Conservation (phyloP, 768 basidiomycete genomes). For the Mrakia frigida region DNA sequence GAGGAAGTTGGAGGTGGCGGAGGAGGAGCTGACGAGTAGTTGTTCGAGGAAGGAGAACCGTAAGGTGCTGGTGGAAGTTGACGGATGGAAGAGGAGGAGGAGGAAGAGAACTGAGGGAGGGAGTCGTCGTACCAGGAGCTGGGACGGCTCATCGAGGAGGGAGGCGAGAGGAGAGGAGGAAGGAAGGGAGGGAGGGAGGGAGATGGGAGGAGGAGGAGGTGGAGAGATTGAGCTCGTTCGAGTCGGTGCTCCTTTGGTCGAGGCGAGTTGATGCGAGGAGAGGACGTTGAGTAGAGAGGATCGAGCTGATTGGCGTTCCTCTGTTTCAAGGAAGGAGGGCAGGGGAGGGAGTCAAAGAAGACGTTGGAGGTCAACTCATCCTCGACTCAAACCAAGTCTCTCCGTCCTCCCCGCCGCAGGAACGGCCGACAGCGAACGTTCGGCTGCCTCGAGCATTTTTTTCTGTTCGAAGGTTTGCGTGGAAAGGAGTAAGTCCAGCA, state of each 20-base stretch:
- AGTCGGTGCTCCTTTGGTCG: no score
- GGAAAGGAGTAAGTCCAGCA: no score
- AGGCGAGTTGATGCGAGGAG: no score
- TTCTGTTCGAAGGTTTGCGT: no score
- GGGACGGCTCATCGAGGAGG: not conserved
- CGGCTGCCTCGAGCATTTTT: not conserved
- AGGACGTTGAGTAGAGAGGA: not conserved
- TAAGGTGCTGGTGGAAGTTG: constrained; percentile 6
- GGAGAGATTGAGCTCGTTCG: not conserved
- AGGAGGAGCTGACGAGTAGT: not conserved
- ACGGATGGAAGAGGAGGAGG: constrained; percentile 1
- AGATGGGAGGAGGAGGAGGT: not conserved
- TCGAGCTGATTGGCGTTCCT: not conserved
- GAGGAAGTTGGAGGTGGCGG: no score
- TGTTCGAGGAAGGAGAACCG: not conserved
- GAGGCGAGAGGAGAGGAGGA: not conserved
- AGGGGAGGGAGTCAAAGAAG: not conserved
- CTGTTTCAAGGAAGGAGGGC: not conserved
- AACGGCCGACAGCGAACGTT: no score
- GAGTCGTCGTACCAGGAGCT: constrained; percentile 17
- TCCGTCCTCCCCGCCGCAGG: no score
- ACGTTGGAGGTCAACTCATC: not conserved
- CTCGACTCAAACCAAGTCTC: no score
- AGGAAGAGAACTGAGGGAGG: constrained; percentile 16
- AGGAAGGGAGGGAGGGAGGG: not conserved